phyloP scores from a whole-genome alignment of 352 stramenopile genomes.

The Pythium graminicola region DNA sequence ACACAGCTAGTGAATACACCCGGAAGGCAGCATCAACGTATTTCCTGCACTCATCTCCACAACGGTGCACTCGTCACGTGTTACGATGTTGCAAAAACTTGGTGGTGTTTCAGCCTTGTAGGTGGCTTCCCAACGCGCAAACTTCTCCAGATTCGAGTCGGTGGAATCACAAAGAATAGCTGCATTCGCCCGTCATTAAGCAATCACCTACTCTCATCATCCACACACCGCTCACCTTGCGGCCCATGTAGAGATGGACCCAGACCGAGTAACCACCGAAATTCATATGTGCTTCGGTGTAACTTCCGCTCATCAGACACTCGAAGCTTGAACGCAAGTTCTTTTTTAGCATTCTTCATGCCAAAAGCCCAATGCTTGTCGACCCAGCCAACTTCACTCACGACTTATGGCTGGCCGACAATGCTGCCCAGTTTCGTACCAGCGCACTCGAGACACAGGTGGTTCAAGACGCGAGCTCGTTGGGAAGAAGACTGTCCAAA shows the following conservation, averaged over 20 bases:
- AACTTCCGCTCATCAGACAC: constrained; percentile 44
- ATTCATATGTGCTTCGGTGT: constrained; percentile 41
- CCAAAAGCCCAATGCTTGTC: constrained; percentile 28
- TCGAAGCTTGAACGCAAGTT: constrained; percentile 21
- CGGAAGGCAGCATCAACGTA: constrained; percentile 38
- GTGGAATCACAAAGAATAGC: constrained; percentile 38
- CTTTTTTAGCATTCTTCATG: constrained; percentile 14
- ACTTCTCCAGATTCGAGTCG: constrained; percentile 31
- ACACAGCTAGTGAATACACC: constrained; percentile 43
- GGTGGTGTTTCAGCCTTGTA: constrained; percentile 22
- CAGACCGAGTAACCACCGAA: constrained; percentile 42
- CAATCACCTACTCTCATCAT: neutral
- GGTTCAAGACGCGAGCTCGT: constrained; percentile 28
- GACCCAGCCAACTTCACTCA: constrained; percentile 39
- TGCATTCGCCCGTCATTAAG: constrained; percentile 2
- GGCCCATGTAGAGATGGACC: constrained; percentile 37
- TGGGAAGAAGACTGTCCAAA: constrained; percentile 17
- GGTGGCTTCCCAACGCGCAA: constrained; percentile 23
- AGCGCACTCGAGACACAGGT: constrained; percentile 35
- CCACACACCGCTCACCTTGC: constrained; percentile 31
- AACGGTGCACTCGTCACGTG: constrained; percentile 21
- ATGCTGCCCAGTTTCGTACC: constrained; percentile 28
- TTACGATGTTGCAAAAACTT: constrained; percentile 25
- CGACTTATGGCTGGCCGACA: constrained; percentile 26
- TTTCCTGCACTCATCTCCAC: constrained; percentile 30